These are phyloP conservation scores for Fusarium sp. DNA, from an alignment of 2,329 filamentous ascomycete genomes.

Conservation along the genomic window DNA sequence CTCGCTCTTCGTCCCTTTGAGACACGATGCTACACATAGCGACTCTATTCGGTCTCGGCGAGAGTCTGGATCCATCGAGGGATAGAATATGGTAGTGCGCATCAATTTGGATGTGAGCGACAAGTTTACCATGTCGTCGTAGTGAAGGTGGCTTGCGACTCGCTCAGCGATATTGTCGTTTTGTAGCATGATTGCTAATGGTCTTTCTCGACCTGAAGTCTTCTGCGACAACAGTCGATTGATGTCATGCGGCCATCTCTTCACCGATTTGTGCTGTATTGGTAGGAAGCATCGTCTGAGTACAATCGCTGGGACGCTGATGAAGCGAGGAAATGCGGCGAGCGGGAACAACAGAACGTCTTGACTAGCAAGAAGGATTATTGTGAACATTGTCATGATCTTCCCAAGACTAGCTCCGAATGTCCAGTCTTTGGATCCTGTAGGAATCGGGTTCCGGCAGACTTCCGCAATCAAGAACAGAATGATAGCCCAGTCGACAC, in stretches of 20 bases:
- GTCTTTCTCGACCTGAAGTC: rapidly evolving
- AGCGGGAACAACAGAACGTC: not conserved
- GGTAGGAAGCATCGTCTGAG: not conserved
- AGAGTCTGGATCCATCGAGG: not conserved
- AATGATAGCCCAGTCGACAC: conserved; percentile 2
- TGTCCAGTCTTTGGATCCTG: not conserved
- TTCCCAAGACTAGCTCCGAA: conserved; percentile 7
- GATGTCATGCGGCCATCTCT: not conserved
- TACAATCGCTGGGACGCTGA: not conserved
- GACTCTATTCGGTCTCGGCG: not conserved
- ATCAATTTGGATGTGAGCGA: conserved; percentile 10
- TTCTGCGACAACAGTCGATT: not conserved
- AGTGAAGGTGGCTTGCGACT: conserved; percentile 8
- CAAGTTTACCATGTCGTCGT: conserved; percentile 5
- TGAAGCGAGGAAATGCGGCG: not conserved
- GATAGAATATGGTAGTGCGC: not conserved
- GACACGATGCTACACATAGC: not conserved
- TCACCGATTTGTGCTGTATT: not conserved
- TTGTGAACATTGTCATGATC: conserved; percentile 13
- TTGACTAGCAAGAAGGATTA: not conserved
- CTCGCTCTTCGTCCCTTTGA: conserved; percentile 1
- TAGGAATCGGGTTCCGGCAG: conserved; percentile 7
- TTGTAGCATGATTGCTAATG: not conserved
- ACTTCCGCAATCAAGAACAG: conserved; percentile 5
- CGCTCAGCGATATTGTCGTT: not conserved